Conservation (phyloP, 169 alveolate species). For the Neospora caninum region DNA sequence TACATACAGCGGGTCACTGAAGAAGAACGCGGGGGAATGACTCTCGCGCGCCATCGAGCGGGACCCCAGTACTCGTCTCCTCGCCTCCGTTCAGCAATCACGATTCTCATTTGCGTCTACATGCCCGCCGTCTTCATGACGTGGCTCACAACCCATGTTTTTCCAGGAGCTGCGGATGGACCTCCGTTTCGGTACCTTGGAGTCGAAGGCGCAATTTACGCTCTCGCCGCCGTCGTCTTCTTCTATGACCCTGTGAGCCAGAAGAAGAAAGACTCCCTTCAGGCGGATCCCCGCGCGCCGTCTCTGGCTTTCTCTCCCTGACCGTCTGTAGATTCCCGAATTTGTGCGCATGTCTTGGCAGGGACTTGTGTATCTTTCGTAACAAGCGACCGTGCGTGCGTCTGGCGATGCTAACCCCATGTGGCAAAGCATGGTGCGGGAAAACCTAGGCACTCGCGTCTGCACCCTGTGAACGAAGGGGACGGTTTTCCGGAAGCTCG, state of each 20-base stretch:
- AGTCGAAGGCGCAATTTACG: slow-evolving; percentile 12
- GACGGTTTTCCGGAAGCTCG: no score
- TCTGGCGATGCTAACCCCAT: no score
- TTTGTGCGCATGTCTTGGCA: no score
- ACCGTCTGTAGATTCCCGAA: no score
- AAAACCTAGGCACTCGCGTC: no score
- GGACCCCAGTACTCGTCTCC: neutral
- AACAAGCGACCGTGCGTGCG: no score
- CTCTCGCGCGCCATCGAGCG: neutral
- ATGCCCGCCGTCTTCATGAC: slow-evolving; percentile 32
- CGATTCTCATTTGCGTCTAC: slow-evolving; percentile 12
- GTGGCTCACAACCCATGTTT: neutral
- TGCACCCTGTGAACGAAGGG: no score
- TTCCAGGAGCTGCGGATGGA: neutral
- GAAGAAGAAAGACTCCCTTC: neutral
- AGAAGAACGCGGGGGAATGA: neutral
- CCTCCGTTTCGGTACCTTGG: slow-evolving; percentile 8
- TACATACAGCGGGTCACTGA: neutral
- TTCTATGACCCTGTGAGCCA: slow-evolving; percentile 17
- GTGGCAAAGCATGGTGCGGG: no score
- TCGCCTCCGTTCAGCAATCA: neutral
- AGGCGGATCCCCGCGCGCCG: neutral
- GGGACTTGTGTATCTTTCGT: no score
- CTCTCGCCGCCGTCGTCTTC: slow-evolving; percentile 11
- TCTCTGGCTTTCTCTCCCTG: no score